Percentiles rank a stretch among this genome's conserved stretches.
phyloP scores from a whole-genome alignment of 352 stramenopile genomes.

The Elongisporangium prolatum region DNA sequence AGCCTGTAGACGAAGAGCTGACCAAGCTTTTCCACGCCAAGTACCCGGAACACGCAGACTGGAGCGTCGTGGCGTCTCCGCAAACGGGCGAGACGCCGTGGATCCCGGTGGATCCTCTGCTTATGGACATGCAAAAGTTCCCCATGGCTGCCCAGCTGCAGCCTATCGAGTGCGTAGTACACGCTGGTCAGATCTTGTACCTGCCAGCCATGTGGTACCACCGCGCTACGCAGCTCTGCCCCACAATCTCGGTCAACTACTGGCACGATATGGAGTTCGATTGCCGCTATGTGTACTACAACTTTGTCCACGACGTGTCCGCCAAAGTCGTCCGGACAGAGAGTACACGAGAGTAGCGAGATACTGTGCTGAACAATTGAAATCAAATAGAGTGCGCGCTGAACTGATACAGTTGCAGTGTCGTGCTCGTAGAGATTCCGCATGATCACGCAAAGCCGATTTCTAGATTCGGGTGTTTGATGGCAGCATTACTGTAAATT shows the following conservation, averaged over 20 bases:
- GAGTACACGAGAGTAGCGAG: not conserved
- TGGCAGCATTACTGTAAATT: too few species aligned
- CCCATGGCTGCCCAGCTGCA: constrained; percentile 43
- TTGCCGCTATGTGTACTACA: constrained; percentile 85
- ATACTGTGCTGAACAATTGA: not conserved
- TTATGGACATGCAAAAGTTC: constrained; percentile 48
- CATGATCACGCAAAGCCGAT: too few species aligned
- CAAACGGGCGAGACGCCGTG: constrained; percentile 62
- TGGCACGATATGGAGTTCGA: constrained; percentile 90
- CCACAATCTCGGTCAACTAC: constrained; percentile 86
- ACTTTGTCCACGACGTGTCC: constrained; percentile 63
- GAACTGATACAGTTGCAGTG: too few species aligned
- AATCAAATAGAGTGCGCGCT: not conserved
- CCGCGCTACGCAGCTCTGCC: constrained; percentile 62
- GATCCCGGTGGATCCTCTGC: constrained; percentile 78
- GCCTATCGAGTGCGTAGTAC: constrained; percentile 65
- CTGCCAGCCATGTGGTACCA: constrained; percentile 85
- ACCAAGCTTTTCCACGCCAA: constrained; percentile 48
- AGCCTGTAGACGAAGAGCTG: constrained; percentile 15
- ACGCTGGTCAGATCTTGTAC: constrained; percentile 69
- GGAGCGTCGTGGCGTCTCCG: constrained; percentile 38
- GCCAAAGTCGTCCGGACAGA: constrained; percentile 2
- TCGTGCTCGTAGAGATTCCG: too few species aligned
- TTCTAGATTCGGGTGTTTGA: too few species aligned
- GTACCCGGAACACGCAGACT: constrained; percentile 40